Percentiles rank a stretch among this genome's conserved stretches.
Conservation (phyloP, 1,284 basidiomycete genomes). For the Erythrobasidium hasegawianum region DNA sequence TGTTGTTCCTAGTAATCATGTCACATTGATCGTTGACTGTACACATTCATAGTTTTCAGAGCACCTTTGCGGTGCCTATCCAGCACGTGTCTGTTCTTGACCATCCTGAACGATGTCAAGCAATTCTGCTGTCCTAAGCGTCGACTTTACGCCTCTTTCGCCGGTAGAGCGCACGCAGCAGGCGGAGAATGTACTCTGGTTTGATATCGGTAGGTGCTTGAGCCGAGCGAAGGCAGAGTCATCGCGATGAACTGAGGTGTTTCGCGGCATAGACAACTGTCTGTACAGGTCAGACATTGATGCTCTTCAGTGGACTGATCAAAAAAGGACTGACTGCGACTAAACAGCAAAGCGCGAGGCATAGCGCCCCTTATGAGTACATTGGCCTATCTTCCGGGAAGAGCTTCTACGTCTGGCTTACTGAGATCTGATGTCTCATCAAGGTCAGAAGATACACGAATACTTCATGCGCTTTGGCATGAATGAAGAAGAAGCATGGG, state of each 20-base stretch:
- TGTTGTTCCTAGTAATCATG: too few species aligned
- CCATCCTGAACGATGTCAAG: too few species aligned
- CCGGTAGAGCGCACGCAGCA: constrained; percentile 21
- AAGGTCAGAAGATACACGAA: constrained; percentile 33
- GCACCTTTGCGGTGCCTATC: too few species aligned
- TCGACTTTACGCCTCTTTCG: constrained; percentile 30
- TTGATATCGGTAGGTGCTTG: constrained; percentile 25
- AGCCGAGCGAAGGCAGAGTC: neutral
- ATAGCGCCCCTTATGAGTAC: constrained; percentile 34
- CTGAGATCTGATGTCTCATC: neutral
- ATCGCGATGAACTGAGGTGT: neutral
- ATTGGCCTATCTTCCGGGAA: neutral
- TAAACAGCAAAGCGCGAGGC: constrained; percentile 17
- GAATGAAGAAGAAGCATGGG: constrained; percentile 26
- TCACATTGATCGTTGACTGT: too few species aligned
- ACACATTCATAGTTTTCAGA: too few species aligned
- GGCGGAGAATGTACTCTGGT: constrained; percentile 17
- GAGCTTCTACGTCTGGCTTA: neutral
- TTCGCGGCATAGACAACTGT: constrained; percentile 21
- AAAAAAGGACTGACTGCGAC: neutral
- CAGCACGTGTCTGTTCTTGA: too few species aligned
- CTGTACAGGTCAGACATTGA: constrained; percentile 20
- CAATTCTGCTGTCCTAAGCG: neutral
- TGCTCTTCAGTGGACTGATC: neutral
- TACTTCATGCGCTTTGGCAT: constrained; percentile 30